These are phyloP conservation scores for Nakazawaea peltata DNA, from an alignment of 805 yeast species.

Conservation along the genomic window DNA sequence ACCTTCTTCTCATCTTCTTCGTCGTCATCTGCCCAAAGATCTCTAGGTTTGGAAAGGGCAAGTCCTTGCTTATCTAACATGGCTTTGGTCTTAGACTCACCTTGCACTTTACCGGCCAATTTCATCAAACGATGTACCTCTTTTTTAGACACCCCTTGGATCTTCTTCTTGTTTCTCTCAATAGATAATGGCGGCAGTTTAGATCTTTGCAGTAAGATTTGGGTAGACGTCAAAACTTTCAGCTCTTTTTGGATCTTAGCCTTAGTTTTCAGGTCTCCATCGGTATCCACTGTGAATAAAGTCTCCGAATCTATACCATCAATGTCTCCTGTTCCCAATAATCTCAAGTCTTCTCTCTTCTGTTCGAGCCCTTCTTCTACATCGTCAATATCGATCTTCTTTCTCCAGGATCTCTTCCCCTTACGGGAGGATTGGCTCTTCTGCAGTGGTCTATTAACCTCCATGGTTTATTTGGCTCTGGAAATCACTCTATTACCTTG, in stretches of 20 bases:
- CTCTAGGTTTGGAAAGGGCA: conserved; percentile 39
- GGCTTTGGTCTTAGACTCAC: conserved; percentile 43
- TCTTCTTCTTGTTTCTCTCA: conserved; percentile 28
- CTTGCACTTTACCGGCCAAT: conserved; percentile 65
- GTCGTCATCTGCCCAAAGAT: conserved; percentile 59
- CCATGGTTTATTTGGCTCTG: conserved; percentile 18
- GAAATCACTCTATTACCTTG: no score
- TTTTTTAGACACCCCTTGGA: conserved; percentile 57
- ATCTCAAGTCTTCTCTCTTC: conserved; percentile 51
- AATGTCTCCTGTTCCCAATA: conserved; percentile 37
- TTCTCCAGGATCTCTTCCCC: conserved; percentile 90
- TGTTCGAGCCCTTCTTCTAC: conserved; percentile 65
- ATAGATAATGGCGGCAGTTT: conserved; percentile 59
- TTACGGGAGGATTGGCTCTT: conserved; percentile 75
- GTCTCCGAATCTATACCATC: conserved; percentile 32
- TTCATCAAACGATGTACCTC: conserved; percentile 63
- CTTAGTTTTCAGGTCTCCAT: conserved; percentile 41
- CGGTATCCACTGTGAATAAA: conserved; percentile 60
- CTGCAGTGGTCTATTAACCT: conserved; percentile 45
- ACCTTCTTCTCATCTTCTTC: conserved; percentile 16
- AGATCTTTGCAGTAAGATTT: conserved; percentile 70
- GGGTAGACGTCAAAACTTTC: conserved; percentile 29
- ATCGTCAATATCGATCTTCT: conserved; percentile 81
- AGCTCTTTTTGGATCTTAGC: conserved; percentile 30
- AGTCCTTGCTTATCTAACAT: conserved; percentile 59